A percentile compares a stretch with the other conserved stretches of the same genome.
Conservation (phyloP, 495 filamentous ascomycete genomes). For the Astrocystis sublimbata region DNA sequence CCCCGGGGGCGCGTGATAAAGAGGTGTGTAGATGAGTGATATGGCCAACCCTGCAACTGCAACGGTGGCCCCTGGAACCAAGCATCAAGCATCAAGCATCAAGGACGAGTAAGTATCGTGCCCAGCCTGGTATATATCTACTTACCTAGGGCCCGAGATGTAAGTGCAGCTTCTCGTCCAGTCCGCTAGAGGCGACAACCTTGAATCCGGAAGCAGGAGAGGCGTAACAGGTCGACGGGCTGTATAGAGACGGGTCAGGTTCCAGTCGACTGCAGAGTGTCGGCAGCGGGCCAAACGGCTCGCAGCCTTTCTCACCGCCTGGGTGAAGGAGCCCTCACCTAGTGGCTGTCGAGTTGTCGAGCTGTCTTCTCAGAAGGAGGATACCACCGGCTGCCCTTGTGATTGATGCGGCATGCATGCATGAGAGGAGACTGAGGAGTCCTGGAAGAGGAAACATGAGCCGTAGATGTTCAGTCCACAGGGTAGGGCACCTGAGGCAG, state of each 20-base stretch:
- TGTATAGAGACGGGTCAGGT: too few species aligned
- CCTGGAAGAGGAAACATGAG: slow-evolving; percentile 21
- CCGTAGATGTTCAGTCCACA: too few species aligned
- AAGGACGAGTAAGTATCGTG: too few species aligned
- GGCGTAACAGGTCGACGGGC: too few species aligned
- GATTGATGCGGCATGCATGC: slow-evolving; percentile 18
- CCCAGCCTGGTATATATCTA: background rate
- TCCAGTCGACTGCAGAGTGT: slow-evolving; percentile 11
- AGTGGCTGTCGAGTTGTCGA: too few species aligned
- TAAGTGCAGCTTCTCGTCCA: background rate
- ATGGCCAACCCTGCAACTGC: background rate
- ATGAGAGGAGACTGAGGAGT: too few species aligned
- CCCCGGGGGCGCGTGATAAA: background rate
- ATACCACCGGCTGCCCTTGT: slow-evolving; percentile 17
- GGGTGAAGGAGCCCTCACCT: slow-evolving; percentile 10
- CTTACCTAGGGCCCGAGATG: background rate
- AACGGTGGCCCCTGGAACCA: background rate
- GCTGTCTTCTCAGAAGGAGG: slow-evolving; percentile 8
- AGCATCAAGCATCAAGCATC: too few species aligned
- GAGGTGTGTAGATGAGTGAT: slow-evolving; percentile 1
- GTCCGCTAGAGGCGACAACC: too few species aligned
- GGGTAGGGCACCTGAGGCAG: too few species aligned
- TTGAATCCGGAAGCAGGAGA: too few species aligned
- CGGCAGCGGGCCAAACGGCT: slow-evolving; percentile 20
- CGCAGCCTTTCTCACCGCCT: slow-evolving; percentile 20